phyloP scores from a whole-genome alignment of 495 filamentous ascomycete species.

The Penicillium lagena region DNA sequence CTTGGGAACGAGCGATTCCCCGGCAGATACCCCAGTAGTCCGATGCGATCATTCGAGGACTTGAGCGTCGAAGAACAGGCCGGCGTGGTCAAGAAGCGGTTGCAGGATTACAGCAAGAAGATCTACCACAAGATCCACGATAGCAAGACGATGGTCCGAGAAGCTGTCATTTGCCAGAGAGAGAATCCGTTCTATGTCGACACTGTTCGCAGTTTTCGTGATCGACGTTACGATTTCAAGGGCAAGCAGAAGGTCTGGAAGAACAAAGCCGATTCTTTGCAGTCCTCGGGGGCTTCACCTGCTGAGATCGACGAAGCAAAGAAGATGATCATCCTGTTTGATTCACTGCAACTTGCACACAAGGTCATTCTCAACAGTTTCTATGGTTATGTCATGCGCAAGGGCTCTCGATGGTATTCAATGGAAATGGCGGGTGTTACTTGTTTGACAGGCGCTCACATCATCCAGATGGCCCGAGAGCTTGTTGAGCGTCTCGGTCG shows the following conservation, averaged over 20 bases:
- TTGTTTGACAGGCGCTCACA: slow-evolving; percentile 91
- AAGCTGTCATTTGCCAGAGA: slow-evolving; percentile 96
- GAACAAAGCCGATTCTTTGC: slow-evolving; percentile 82
- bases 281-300: slow-evolving; percentile 67
- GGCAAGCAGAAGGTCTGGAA: slow-evolving; percentile 98
- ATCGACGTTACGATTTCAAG: slow-evolving; percentile 96
- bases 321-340: slow-evolving; percentile 97
- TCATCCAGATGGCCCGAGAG: slow-evolving; percentile 95
- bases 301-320: slow-evolving; percentile 87
- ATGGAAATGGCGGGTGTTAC: slow-evolving; percentile 99
- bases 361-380: slow-evolving; percentile 99
- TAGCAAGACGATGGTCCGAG: slow-evolving; percentile 83
- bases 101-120: slow-evolving; percentile 93
- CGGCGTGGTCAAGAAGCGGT: slow-evolving; percentile 70
- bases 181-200: slow-evolving; percentile 99
- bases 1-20: slow-evolving; percentile 94
- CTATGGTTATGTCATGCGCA: slow-evolving; percentile 99
- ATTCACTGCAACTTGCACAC: slow-evolving; percentile 93
- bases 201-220: slow-evolving; percentile 90
- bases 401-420: slow-evolving; percentile 97
- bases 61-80: slow-evolving; percentile 80
- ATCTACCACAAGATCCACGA: slow-evolving; percentile 99
- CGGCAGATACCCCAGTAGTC: slow-evolving; percentile 59
- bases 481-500: slow-evolving; percentile 91
- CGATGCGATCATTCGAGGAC: slow-evolving; percentile 72